These are phyloP conservation scores for Eutypa lata DNA, from an alignment of 2,329 filamentous ascomycete genomes.

Conservation along the genomic window DNA sequence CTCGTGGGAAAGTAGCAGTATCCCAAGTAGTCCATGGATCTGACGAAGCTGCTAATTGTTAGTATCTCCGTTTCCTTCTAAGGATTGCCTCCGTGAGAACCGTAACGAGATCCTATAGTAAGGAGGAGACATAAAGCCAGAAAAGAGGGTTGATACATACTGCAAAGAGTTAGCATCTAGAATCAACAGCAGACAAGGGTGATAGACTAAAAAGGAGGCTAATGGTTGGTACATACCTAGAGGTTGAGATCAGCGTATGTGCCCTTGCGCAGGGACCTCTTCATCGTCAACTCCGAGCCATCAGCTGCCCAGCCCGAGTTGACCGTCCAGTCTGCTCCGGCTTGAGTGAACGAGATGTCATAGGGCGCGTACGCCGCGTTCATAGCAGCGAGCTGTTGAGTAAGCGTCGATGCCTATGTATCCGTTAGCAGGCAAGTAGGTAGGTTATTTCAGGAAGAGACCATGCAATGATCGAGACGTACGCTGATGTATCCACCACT, in stretches of 20 bases:
- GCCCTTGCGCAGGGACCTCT: constrained; percentile 42
- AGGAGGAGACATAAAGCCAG: no score
- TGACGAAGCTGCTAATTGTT: constrained; percentile 32
- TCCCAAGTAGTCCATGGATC: constrained; percentile 34
- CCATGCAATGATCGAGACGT: constrained; percentile 6
- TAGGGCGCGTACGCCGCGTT: constrained; percentile 42
- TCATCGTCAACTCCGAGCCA: constrained; percentile 39
- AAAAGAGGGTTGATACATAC: not conserved
- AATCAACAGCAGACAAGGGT: not conserved
- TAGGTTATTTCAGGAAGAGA: not conserved
- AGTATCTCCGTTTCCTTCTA: no score
- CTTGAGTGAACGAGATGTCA: constrained; percentile 42
- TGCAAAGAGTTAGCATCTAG: not conserved
- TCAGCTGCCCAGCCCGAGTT: constrained; percentile 45
- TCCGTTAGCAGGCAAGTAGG: constrained; percentile 8
- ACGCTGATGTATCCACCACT: constrained; percentile 35
- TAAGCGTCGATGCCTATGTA: constrained; percentile 31
- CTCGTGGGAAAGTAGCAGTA: constrained; percentile 45
- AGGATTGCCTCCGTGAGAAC: no score
- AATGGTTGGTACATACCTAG: constrained; percentile 25
- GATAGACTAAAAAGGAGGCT: not conserved
- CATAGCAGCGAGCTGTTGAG: constrained; percentile 41
- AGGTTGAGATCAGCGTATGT: constrained; percentile 44
- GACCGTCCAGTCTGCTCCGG: constrained; percentile 41
- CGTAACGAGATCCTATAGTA: no score